Percentiles rank a stretch among this genome's conserved stretches.
phyloP scores from a whole-genome alignment of 176 grass and related monocot genomes.

The Puccinellia tenuiflora region DNA sequence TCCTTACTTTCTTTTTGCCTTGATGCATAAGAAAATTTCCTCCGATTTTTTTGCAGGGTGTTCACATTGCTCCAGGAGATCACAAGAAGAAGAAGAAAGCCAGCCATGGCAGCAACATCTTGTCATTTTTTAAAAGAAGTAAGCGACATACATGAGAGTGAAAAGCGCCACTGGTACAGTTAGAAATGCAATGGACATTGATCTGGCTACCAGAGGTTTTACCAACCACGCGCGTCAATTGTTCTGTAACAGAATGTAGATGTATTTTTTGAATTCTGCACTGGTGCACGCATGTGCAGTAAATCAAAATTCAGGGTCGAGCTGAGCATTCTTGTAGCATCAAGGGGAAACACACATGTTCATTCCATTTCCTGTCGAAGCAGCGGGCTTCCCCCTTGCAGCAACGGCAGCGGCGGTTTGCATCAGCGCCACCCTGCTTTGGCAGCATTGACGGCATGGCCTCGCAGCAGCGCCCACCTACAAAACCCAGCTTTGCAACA shows the following conservation, averaged over 20 bases:
- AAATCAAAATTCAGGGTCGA: not conserved
- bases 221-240: not conserved
- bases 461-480: too few relatives aligned
- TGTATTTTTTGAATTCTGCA: not conserved
- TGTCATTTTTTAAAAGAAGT: constrained; percentile 59
- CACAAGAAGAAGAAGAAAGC: constrained; percentile 63
- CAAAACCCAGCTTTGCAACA: too few relatives aligned
- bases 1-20: not conserved
- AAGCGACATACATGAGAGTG: constrained; percentile 26
- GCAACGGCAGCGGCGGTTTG: too few relatives aligned
- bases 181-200: not conserved
- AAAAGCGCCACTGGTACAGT: not conserved
- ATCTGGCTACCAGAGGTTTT: not conserved
- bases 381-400: too few relatives aligned
- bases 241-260: not conserved
- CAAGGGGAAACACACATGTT: not conserved
- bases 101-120: constrained; percentile 43
- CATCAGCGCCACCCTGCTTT: too few relatives aligned
- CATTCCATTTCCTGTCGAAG: not conserved
- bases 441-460: too few relatives aligned
- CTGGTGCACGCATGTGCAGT: not conserved
- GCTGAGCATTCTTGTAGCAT: not conserved
- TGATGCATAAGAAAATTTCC: not conserved
- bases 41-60: constrained; percentile 31
- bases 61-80: constrained; percentile 18